phyloP scores from a whole-genome alignment of 2,329 filamentous ascomycete genomes.

The Aspergillus jensenii region DNA sequence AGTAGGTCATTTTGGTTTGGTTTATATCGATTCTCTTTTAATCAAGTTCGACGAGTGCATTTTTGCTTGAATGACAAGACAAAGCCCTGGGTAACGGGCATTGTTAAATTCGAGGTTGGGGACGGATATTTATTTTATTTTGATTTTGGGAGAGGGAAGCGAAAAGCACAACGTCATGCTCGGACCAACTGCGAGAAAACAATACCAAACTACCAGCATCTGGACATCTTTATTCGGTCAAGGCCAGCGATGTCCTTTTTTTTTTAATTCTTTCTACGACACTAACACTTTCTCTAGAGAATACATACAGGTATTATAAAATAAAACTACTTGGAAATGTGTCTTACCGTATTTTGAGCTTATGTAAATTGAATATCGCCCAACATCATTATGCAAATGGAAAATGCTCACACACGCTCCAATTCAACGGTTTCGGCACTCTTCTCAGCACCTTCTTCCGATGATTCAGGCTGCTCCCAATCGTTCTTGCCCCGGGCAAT shows the following conservation, averaged over 20 bases:
- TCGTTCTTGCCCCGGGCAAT: not conserved
- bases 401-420: not conserved
- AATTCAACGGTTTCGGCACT: not conserved
- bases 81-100: too few species aligned
- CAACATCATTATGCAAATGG: not conserved
- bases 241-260: too few species aligned
- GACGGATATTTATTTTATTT: not conserved
- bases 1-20: slow-evolving; percentile 26
- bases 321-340: too few species aligned
- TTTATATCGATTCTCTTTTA: not conserved
- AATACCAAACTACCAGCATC: not conserved
- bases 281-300: too few species aligned
- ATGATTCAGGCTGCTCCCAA: not conserved
- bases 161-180: not conserved
- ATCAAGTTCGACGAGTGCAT: not conserved
- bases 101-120: not conserved
- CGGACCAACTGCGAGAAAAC: not conserved
- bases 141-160: not conserved
- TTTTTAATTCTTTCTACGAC: too few species aligned
- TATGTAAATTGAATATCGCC: not conserved
- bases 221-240: too few species aligned
- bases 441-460: not conserved
- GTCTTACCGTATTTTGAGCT: not conserved
- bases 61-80: not conserved
- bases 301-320: too few species aligned